Percentiles rank a stretch among this genome's conserved stretches.
These are phyloP conservation scores for Xylariaceae sp. DNA, from an alignment of 2,329 filamentous ascomycete genomes.

Conservation along the genomic window DNA sequence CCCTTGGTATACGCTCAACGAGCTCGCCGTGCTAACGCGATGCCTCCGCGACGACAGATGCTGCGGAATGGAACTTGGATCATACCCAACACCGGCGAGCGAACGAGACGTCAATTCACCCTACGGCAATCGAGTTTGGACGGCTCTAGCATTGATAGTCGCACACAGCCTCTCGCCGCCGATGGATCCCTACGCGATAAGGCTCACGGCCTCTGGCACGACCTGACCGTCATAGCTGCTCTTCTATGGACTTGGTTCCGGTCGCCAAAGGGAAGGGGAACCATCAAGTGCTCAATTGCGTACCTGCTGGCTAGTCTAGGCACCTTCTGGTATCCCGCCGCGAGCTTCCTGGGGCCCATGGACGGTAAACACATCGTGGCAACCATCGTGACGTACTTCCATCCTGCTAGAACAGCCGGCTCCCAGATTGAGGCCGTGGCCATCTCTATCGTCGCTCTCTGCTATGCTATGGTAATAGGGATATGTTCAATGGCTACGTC, in stretches of 20 bases:
- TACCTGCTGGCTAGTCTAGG: slow-evolving; percentile 83
- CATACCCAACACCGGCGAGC: slow-evolving; percentile 79
- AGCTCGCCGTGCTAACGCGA: slow-evolving; percentile 41
- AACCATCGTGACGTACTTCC: slow-evolving; percentile 92
- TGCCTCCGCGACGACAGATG: slow-evolving; percentile 56
- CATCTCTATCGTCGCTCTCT: slow-evolving; percentile 71
- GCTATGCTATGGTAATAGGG: slow-evolving; percentile 72
- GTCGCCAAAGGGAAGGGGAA: slow-evolving; percentile 71
- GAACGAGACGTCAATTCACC: slow-evolving; percentile 74
- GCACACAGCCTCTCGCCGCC: slow-evolving; percentile 35
- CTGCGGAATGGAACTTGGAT: slow-evolving; percentile 84
- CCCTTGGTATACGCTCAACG: slow-evolving; percentile 21
- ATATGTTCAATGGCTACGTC: slow-evolving; percentile 86
- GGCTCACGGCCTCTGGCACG: slow-evolving; percentile 35
- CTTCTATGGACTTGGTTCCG: slow-evolving; percentile 56
- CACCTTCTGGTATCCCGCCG: slow-evolving; percentile 73
- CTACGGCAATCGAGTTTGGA: slow-evolving; percentile 52
- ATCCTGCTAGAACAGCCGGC: slow-evolving; percentile 78
- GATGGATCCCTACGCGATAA: slow-evolving; percentile 37
- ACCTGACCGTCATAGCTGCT: slow-evolving; percentile 37
- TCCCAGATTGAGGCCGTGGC: slow-evolving; percentile 85
- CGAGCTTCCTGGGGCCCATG: slow-evolving; percentile 70
- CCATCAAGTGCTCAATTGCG: slow-evolving; percentile 87
- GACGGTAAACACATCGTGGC: slow-evolving; percentile 94
- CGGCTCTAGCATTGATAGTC: slow-evolving; percentile 32